Conservation (phyloP, 768 basidiomycete genomes). For the Collybiopsis luxurians region DNA sequence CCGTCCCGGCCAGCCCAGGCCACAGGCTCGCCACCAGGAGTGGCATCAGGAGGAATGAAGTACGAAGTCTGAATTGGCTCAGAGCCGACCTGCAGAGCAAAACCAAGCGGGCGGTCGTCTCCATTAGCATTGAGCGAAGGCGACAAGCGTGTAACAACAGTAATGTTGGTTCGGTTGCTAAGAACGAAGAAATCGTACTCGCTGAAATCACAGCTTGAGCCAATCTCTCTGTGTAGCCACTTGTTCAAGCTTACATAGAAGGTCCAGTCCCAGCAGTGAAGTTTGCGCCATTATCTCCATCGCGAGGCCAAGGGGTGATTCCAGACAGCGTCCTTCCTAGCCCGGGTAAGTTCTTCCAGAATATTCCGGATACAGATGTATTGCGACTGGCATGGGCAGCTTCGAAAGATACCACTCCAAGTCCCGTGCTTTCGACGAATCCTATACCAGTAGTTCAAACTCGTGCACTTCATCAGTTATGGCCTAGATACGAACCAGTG, state of each 20-base stretch:
- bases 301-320: constrained; percentile 56
- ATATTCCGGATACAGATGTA: constrained; percentile 44
- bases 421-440: constrained; percentile 52
- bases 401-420: constrained; percentile 64
- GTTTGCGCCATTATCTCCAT: constrained; percentile 45
- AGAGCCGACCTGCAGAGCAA: constrained; percentile 51
- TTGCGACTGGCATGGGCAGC: constrained; percentile 56
- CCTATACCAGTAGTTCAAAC: constrained; percentile 27
- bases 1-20: constrained; percentile 48
- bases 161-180: constrained; percentile 47
- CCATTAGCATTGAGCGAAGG: constrained; percentile 55
- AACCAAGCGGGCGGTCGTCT: constrained; percentile 44
- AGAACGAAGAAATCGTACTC: constrained; percentile 69
- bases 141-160: constrained; percentile 45
- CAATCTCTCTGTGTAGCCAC: not conserved
- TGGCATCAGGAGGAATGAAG: constrained; percentile 41
- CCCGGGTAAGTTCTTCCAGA: constrained; percentile 59
- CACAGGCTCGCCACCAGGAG: constrained; percentile 42
- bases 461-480: too few species aligned
- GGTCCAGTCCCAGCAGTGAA: constrained; percentile 66
- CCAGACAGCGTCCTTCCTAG: constrained; percentile 60
- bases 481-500: constrained; percentile 36
- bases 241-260: constrained; percentile 38
- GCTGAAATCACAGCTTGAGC: constrained; percentile 22
- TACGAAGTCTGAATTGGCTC: constrained; percentile 37